Evolutionary conservation across 805 yeast species (phyloP), one percentile per base, ranked within the genome.

Genomic region (Candida broadrunensis): DNA sequence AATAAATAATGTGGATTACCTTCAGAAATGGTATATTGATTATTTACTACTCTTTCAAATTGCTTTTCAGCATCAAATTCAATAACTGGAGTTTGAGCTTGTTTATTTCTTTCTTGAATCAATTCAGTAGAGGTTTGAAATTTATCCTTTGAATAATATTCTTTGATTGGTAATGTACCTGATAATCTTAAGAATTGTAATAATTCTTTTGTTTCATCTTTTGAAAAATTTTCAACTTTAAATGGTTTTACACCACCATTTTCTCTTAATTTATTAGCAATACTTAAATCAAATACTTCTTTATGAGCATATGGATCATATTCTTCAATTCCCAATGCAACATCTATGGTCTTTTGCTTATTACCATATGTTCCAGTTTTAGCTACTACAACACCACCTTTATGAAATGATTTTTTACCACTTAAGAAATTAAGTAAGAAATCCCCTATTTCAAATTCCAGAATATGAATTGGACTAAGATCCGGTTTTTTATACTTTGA

Each of bases 361-460:
- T 73, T 69, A 36, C 66, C 67, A 56, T 75, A 77, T 31, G 63
- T 71, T n/a, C 78, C 77, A 16, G 83, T 73, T 29, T 81, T 80
- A 13, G 93, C 76, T 35, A 82, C 56, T 15, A 88, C 56, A 5
- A 87, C 74, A 27, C 83, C 85, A 51, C 95, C 91, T 37, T 72
- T 72, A 12, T 59, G 45, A 51, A 87, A 85, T 4, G 56, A 46
- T 11, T 62, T 49, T 6, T 69, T 69, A 16, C 89, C 93, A 33
- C 77, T 63, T 17, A 78, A 61, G 14, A 76, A 69, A 21, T 76
- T 70, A 48, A 83, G 62, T 15, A 88, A 57, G 18, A 75, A 69
- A 40, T 73, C 73, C 11, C 84, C 81, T 16, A 88, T 54, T 57
- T 86, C 89, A 35, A 89, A 72, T 21, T 83, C 75, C 17, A 72